Evolutionary conservation across 192 early-diverging fungal genomes (phyloP).

Genomic region (Anaeromyces robustus): DNA sequence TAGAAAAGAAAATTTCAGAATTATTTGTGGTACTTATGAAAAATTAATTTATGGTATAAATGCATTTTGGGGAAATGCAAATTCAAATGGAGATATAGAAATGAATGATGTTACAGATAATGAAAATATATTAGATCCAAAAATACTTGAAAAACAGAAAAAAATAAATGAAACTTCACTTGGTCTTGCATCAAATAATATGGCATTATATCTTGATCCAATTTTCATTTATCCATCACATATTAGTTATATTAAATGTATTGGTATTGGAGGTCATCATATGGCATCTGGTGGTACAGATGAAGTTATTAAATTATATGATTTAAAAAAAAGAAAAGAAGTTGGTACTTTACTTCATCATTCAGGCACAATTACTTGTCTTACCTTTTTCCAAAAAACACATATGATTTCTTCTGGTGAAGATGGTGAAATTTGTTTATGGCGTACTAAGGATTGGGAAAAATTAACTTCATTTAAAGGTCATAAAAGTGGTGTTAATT

Average conservation of each 20-base stretch:
- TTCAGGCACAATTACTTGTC: slow-evolving; percentile 69
- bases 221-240: slow-evolving; percentile 93
- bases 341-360: slow-evolving; percentile 84
- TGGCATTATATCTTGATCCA: slow-evolving; percentile 28
- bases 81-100: neutral
- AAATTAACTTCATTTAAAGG: slow-evolving; percentile 72
- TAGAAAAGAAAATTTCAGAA: slow-evolving; percentile 31
- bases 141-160: neutral
- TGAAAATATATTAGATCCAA: neutral
- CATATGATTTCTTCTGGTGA: slow-evolving; percentile 83
- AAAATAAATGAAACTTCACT: neutral
- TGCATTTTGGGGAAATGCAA: neutral
- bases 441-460: slow-evolving; percentile 94
- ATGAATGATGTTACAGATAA: neutral
- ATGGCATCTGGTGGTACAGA: neutral
- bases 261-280: neutral
- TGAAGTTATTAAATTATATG: slow-evolving; percentile 42
- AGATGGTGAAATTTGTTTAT: slow-evolving; percentile 75
- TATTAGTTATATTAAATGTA: slow-evolving; percentile 79
- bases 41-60: slow-evolving; percentile 89
- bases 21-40: slow-evolving; percentile 84
- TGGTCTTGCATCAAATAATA: neutral
- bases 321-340: slow-evolving; percentile 67
- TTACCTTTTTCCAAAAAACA: slow-evolving; percentile 65
- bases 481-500: slow-evolving; percentile 50